Base-by-base conservation (phyloP, 2,329 filamentous ascomycete species). In the Stenocarpella maydis region DNA sequence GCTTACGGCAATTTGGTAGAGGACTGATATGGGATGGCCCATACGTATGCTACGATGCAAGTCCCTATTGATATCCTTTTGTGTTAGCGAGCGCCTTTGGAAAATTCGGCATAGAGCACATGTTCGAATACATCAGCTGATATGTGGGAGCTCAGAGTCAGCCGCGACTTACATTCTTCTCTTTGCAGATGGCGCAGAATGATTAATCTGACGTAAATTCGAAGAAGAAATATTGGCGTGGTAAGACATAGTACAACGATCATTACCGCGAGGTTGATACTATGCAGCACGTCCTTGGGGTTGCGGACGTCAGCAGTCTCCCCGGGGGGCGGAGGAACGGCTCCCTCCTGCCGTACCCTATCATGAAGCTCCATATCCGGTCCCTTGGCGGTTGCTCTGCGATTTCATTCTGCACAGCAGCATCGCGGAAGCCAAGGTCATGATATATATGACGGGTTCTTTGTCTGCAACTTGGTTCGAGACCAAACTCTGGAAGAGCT, bases 121-220 rank as follows among this genome's bases (percentile, higher is more conserved):
- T 9, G 4, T 5, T 28, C 24, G 15, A 21, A 6, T 8, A 37
- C 17, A 31, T n/a, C n/a, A n/a, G n/a, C n/a, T n/a, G n/a, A n/a
- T n/a, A n/a, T n/a, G n/a, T n/a, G n/a, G n/a, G n/a, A n/a, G 12
- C 7, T 19, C 9, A 26, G 2, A 6, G 7, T 14, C n/a, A 4
- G 21, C 17, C n/a, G 54, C n/a, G 24, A 19, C 53, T 28, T 43
- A 60, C 54, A 60, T 31, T 60, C 37, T 60, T 60, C 54, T 6
- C 15, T 28, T 45, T 37, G 37, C 54, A 43, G 26, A 5, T 28
- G 43, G 37, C 54, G 54, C 8, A 60, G 28, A 6, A 60, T 8
- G 6, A 60, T 43, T 7, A 37, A 60, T 19, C 54, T 28, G 24
- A 43, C 54, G 12, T 60, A 43, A 21, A 60, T 28, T 28, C 54